Conservation (phyloP, 2,329 filamentous ascomycete genomes). For the Alternaria atra region DNA sequence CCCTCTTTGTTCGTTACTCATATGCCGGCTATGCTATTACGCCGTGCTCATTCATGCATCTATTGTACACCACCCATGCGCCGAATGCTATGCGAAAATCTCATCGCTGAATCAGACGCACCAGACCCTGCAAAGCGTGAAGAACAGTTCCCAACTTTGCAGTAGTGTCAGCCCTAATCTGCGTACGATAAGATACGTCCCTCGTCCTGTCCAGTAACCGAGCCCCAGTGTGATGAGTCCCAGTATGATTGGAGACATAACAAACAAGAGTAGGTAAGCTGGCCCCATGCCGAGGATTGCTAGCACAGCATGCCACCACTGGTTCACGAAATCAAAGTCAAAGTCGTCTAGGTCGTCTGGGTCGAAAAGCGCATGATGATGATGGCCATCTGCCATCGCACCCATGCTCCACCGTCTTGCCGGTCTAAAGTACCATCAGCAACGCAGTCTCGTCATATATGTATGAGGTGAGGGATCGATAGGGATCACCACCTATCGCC, state of each 20-base stretch:
- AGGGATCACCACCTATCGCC: conserved; percentile 19
- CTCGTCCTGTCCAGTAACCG: neutral
- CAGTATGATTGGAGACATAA: neutral
- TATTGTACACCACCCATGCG: neutral
- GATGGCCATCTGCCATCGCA: neutral
- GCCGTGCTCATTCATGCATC: neutral
- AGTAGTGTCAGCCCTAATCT: neutral
- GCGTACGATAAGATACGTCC: neutral
- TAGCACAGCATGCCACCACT: neutral
- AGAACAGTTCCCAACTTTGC: neutral
- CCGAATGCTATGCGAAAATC: conserved; percentile 5
- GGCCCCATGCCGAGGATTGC: conserved; percentile 9
- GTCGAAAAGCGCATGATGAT: neutral
- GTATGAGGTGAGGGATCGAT: neutral
- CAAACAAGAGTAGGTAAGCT: conserved; percentile 6
- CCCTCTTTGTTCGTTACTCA: neutral
- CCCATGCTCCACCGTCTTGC: neutral
- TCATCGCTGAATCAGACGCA: neutral
- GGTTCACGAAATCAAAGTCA: neutral
- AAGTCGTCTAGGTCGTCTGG: conserved; percentile 2
- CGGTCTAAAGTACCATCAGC: conserved; percentile 6
- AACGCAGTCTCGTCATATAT: neutral
- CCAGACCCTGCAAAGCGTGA: neutral
- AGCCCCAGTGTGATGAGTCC: neutral
- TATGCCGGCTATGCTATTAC: neutral